Evolutionary conservation across 2,329 filamentous ascomycete genomes (phyloP), one percentile per base, ranked within the genome.

Genomic region (Aspergillus caelatus): DNA sequence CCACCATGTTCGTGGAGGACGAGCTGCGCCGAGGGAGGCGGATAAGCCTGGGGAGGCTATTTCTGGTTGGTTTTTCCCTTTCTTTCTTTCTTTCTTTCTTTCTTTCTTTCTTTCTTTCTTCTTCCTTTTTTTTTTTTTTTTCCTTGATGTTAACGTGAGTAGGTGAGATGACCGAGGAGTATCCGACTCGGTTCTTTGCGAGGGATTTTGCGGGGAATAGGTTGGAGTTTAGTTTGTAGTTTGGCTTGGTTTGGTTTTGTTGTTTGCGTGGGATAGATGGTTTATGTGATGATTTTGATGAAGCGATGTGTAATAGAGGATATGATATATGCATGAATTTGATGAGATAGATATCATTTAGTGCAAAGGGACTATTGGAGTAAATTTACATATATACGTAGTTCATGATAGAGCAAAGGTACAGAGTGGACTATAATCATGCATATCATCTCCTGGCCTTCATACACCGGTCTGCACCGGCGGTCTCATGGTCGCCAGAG

Each of bases 111-210:
- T n/a, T n/a, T n/a, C n/a, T n/a, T n/a, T n/a, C n/a, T 50, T 50
- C 12, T 41, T 41, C 10, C 30, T 57, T 14, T 39, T 55, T 10
- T 28, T 21, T 9, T 21, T n/a, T n/a, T n/a, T n/a, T n/a, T n/a
- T n/a, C n/a, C n/a, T n/a, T n/a, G n/a, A n/a, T n/a, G 68, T 64
- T 57, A 75, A 67, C 12, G 71, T 3, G 34, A n/a, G 21, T 57
- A 83, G 82, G 85, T 3, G 75, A 79, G 0, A 78, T 85, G 69
- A 86, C 85, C 0, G 82, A 83, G 1, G 87, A 89, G 72, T 89
- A 88, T 68, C 87, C 87, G 0, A 79, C 76, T 41, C 79, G 88
- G 16, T 90, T 90, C 73, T 90, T 90, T 72, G 86, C 85, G 0
- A 81, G 85, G 62, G 84, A 87, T 66, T 87, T 80, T 74, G 83